phyloP scores from a whole-genome alignment of 192 early-diverging fungal genomes.

The Geranomyces variabilis region DNA sequence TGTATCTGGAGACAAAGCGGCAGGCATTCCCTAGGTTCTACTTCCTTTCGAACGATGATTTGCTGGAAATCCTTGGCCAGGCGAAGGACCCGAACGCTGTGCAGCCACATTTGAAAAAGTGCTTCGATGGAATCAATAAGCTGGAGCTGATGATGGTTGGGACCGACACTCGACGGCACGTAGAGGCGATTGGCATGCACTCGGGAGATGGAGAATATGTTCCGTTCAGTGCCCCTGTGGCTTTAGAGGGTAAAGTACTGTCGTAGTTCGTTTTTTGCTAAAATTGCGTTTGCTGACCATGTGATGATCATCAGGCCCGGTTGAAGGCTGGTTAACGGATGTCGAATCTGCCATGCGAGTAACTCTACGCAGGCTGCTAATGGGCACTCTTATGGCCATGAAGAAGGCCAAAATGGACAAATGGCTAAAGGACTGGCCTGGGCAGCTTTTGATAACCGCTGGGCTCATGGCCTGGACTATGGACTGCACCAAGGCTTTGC shows the following conservation, averaged over 20 bases:
- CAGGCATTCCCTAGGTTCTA: conserved; percentile 65
- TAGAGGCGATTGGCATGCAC: conserved; percentile 62
- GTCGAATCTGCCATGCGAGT: conserved; percentile 56
- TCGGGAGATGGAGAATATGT: conserved; percentile 67
- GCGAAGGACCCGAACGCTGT: conserved; percentile 64
- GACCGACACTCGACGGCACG: conserved; percentile 54
- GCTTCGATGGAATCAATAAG: conserved; percentile 62
- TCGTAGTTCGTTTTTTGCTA: conserved; percentile 41
- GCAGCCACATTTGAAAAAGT: conserved; percentile 64
- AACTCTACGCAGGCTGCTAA: conserved; percentile 55
- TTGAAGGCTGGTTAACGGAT: conserved; percentile 60
- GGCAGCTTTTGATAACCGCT: conserved; percentile 59
- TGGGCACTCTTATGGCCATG: conserved; percentile 51
- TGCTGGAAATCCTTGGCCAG: conserved; percentile 62
- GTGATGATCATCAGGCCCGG: conserved; percentile 38
- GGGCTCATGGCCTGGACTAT: conserved; percentile 62
- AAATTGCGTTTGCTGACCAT: conserved; percentile 53
- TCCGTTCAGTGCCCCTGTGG: conserved; percentile 54
- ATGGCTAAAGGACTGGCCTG: conserved; percentile 67
- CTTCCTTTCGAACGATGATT: conserved; percentile 65
- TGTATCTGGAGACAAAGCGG: conserved; percentile 66
- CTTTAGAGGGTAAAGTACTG: conserved; percentile 47
- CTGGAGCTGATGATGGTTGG: conserved; percentile 55
- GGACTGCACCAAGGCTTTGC: conserved; percentile 60
- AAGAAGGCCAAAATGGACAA: conserved; percentile 67